These are phyloP conservation scores for Volvariella volvacea DNA, from an alignment of 1,284 basidiomycete genomes.

Conservation along the genomic window DNA sequence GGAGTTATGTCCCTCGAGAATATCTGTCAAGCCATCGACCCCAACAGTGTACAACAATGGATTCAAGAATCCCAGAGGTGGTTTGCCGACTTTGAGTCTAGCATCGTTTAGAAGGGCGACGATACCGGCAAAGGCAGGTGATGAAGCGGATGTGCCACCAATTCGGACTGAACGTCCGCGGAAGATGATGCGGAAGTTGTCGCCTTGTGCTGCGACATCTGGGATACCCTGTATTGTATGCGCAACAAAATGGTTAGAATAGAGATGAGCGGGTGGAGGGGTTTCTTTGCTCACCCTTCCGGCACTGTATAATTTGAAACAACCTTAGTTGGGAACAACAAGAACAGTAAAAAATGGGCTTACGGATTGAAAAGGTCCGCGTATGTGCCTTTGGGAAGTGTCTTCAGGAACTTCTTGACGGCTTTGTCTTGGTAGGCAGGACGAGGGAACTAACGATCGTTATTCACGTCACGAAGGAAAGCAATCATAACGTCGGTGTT, in stretches of 20 bases:
- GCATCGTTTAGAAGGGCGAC: conserved; percentile 27
- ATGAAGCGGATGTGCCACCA: conserved; percentile 44
- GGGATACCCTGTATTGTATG: conserved; percentile 36
- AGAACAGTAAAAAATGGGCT: conserved; percentile 14
- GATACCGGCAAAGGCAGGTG: conserved; percentile 41
- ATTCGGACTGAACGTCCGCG: conserved; percentile 23
- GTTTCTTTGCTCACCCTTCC: conserved; percentile 27
- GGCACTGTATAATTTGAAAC: conserved; percentile 7
- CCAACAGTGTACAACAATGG: conserved; percentile 38
- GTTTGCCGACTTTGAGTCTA: conserved; percentile 9
- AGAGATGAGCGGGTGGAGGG: neutral
- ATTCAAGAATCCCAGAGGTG: conserved; percentile 47
- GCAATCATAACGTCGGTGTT: neutral
- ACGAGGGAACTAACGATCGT: conserved; percentile 37
- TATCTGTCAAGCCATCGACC: conserved; percentile 36
- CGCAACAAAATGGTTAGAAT: neutral
- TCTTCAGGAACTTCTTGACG: conserved; percentile 35
- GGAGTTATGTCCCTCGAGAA: conserved; percentile 37
- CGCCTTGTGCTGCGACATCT: conserved; percentile 56
- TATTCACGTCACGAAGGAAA: neutral
- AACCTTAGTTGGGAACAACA: neutral
- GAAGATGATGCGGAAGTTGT: conserved; percentile 32
- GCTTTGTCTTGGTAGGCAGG: conserved; percentile 47
- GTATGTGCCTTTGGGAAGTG: conserved; percentile 40
- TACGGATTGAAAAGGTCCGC: conserved; percentile 54